phyloP scores from a whole-genome alignment of 208 protist genomes.

The Kentomonas sorsogonicus region DNA sequence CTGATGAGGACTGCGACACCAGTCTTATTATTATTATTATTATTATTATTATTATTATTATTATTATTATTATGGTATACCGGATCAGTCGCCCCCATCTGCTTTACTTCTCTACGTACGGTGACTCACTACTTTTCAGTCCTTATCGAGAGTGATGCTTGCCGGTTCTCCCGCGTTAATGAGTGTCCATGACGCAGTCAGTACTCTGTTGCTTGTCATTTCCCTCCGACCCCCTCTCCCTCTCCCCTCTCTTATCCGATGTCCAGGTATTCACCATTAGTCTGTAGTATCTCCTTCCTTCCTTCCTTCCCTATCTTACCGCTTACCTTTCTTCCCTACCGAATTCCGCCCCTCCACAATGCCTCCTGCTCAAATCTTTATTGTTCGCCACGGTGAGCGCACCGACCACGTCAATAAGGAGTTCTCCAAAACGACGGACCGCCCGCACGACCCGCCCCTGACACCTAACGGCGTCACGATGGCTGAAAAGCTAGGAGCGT shows the following conservation, averaged over 20 bases:
- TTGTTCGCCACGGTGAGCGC: slow-evolving; percentile 56
- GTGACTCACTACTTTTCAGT: too few species aligned
- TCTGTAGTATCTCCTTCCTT: not conserved
- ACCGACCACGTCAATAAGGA: slow-evolving; percentile 34
- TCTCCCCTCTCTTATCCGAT: not conserved
- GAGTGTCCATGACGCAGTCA: too few species aligned
- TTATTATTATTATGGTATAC: too few species aligned
- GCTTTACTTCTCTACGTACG: too few species aligned
- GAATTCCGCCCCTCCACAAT: slow-evolving; percentile 2
- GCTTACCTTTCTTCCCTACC: not conserved
- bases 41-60: too few species aligned
- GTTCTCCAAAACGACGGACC: slow-evolving; percentile 25
- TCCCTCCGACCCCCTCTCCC: too few species aligned
- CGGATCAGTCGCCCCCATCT: too few species aligned
- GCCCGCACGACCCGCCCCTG: slow-evolving; percentile 59
- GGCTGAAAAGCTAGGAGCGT: slow-evolving; percentile 34
- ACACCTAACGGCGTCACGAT: slow-evolving; percentile 39
- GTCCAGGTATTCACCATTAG: not conserved
- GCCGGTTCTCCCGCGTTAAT: too few species aligned
- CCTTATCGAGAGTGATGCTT: too few species aligned
- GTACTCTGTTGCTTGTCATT: too few species aligned
- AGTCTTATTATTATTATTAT: too few species aligned
- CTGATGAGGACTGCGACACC: too few species aligned
- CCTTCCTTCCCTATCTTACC: not conserved
- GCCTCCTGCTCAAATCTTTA: slow-evolving; percentile 26